Conservation (phyloP, 257 asterid genomes). For the Prunella vulgaris region DNA sequence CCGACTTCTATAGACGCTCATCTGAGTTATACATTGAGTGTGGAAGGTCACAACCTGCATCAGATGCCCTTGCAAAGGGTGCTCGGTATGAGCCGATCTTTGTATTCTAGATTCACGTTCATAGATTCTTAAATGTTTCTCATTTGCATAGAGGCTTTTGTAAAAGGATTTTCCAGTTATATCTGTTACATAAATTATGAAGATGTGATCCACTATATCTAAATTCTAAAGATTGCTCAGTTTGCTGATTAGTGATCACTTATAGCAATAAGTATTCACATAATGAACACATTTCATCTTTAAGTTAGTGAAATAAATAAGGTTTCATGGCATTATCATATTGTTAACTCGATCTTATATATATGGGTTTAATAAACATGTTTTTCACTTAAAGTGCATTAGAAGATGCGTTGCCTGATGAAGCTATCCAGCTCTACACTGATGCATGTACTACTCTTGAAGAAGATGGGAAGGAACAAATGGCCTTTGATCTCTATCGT, state of each 20-base stretch:
- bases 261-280: background rate
- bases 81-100: constrained; percentile 65
- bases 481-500: constrained; percentile 96
- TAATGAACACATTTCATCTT: background rate
- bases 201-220: background rate
- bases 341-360: background rate
- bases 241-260: background rate
- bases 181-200: background rate
- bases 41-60: constrained; percentile 95
- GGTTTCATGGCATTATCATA: constrained; percentile 7
- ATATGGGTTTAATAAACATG: constrained; percentile 23
- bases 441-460: constrained; percentile 83
- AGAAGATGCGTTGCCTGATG: constrained; percentile 78
- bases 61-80: constrained; percentile 96
- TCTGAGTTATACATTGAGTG: constrained; percentile 79
- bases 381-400: constrained; percentile 52
- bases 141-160: background rate
- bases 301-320: background rate
- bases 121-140: background rate
- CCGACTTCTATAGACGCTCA: constrained; percentile 84
- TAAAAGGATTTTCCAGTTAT: background rate
- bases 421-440: constrained; percentile 75
- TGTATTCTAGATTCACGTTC: background rate
- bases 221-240: background rate
- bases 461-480: constrained; percentile 95